Evolutionary conservation across 2,329 filamentous ascomycete species (phyloP), one percentile per base, ranked within the genome.

Genomic region (Chrysoporthe puriensis): DNA sequence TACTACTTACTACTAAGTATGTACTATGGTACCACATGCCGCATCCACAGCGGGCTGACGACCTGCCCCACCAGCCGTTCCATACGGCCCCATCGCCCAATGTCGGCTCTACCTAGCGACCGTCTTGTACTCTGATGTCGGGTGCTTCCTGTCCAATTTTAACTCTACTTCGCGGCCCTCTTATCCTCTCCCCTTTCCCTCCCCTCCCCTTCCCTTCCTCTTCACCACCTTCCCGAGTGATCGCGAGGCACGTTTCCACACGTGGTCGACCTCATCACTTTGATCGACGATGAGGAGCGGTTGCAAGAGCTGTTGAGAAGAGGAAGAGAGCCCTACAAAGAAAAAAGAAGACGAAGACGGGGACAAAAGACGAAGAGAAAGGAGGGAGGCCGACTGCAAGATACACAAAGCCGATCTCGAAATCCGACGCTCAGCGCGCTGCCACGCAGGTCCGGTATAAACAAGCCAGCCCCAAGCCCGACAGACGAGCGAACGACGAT

Each of bases 211-310:
- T 43, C 42, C 56, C 36, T 67, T 50, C 42, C 48, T 34, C 61
- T 56, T 48, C 44, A 60, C 54, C 62, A 64, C 63, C 69, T 59
- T 48, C 61, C 57, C 58, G 48, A 69, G 66, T 69, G 69, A 70
- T 69, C 69, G 57, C 52, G 69, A 69, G 66, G 69, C 69, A 69
- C 69, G 69, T 70, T 64, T 32, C 42, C 46, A 58, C 62, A 58
- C 69, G 69, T 70, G 69, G 64, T 66, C 60, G 62, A 61, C 69
- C 69, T 70, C 69, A 66, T 69, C 66, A 66, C 69, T 64, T 48
- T 26, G 58, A 56, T 66, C 61, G 63, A 66, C 57, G 44, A 66
- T 64, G 61, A 69, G 64, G 67, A 69, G 63, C 67, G 69, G 69
- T 43, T 62, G 48, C 46, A 21, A 61, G 59, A 46, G 64, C 44